These are phyloP conservation scores for Schizophyllum amplum DNA, from an alignment of 1,284 basidiomycete genomes.

Conservation along the genomic window DNA sequence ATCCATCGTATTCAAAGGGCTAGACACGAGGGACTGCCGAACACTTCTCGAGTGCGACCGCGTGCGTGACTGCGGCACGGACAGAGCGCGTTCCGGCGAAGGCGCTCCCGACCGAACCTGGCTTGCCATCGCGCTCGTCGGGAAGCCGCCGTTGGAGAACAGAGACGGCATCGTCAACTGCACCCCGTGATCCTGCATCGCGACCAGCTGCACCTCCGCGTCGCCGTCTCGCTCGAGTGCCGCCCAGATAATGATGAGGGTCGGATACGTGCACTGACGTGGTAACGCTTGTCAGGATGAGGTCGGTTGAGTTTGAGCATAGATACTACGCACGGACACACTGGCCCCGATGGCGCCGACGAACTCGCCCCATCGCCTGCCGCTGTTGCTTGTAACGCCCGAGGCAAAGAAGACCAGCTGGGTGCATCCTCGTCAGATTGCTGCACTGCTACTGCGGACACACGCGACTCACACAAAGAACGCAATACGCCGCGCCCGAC, in stretches of 20 bases:
- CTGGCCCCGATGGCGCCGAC: neutral
- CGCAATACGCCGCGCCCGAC: slow-evolving; percentile 8
- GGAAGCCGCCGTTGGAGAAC: neutral
- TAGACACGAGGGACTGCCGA: neutral
- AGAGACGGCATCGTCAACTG: neutral
- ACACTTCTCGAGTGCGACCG: neutral
- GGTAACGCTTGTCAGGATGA: too few species aligned
- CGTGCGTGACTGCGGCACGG: neutral
- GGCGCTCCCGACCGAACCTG: neutral
- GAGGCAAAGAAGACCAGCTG: neutral
- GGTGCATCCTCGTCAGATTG: too few species aligned
- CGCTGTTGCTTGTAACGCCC: neutral
- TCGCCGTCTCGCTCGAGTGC: neutral
- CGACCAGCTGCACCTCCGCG: neutral
- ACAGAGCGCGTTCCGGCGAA: neutral
- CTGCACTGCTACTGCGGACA: neutral
- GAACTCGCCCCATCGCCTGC: neutral
- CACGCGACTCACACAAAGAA: slow-evolving; percentile 9
- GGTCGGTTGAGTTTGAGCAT: too few species aligned
- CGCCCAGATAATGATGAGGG: slow-evolving; percentile 12
- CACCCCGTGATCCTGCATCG: neutral
- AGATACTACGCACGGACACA: neutral
- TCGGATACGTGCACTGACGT: slow-evolving; percentile 12
- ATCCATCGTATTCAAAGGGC: neutral
- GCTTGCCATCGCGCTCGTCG: neutral